Base-by-base conservation (phyloP, 768 basidiomycete species). In the Aureoboletus auriporus region DNA sequence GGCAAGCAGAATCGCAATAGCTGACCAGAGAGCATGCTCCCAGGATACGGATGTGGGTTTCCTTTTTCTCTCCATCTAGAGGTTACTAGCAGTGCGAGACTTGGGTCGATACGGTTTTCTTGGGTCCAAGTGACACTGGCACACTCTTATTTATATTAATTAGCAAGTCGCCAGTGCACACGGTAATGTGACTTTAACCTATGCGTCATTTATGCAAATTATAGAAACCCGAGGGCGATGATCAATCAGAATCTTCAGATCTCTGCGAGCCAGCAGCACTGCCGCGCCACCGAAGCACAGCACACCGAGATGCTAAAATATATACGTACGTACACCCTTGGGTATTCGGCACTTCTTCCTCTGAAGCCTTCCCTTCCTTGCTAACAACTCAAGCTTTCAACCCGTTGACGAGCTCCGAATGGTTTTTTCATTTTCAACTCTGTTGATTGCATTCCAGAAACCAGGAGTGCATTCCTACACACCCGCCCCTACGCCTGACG, bases 11-110 rank as follows among this genome's bases (percentile, higher is more conserved):
- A 56, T 26, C 2, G 51, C 54, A 7, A 59, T 35, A 8, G 42
- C 29, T 4, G 60, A 62, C 60, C 60, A 61, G 39, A 61, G 51
- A 39, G 41, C 46, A n/a, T 62, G 57, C 42, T 62, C 60, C 50
- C 49, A 39, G 16, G 54, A 39, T 10, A 27, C 12, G 11, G 47
- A 38, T 17, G 45, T 3, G 9, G n/a, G 13, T 13, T 45, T 50
- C 50, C 47, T 50, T 41, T n/a, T 37, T 46, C 36, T 44, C 17
- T 51, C 17, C 59, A 60, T 60, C 47, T 16, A n/a, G 36, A 35
- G 26, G 40, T 36, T 30, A 13, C 23, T 44, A 41, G 27, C 4
- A 23, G 20, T 23, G 4, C 4, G 20, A 23, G 20, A 23, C 20
- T 23, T 4, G 2, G 37, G 26, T 46, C 11, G 2, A 6, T 4